Base-by-base conservation (phyloP, 805 yeast genomes). In the Kluyveromyces dobzhanskii region DNA sequence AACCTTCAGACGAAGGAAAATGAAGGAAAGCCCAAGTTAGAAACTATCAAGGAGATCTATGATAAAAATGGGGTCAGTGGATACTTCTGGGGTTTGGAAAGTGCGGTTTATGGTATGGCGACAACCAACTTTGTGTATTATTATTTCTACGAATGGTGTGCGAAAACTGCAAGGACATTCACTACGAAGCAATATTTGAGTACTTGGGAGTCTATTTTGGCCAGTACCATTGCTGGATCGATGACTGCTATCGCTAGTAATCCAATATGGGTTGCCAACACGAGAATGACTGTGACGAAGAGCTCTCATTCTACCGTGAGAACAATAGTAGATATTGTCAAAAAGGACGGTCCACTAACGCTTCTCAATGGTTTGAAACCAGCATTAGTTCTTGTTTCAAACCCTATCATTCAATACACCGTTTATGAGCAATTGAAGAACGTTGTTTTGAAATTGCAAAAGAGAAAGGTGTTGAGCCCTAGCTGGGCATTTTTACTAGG, bases 181-280 rank as follows among this genome's bases (percentile, higher is more conserved):
- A 40, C 47, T 3, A 33, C 18, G 9, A 45, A 43, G 18, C 32
- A 32, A 33, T 77, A 76, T 2, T 57, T 78, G 49, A 63, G 76
- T 19, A 77, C 94, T 1, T 38, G 69, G 4, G 87, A 85, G 61
- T 74, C 85, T 39, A 80, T 86, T 50, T 43, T 71, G 4, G 79
- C 87, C 2, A 94, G 97, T 19, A 80, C 92, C 1, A 69, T 85
- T 53, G 94, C 96, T 2, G 96, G 97, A 0, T 73, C 87, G 8
- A 74, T 86, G 28, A 86, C 96, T 3, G 83, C 87, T 36, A 65
- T 83, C 16, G 70, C 79, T 9, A 79, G 95, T 10, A 87, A 87
- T 59, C 97, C 97, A 17, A 77, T 85, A 49, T 87, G 97, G 97
- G 94, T 87, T 32, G 92, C 94, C 32, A 87, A 87, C 57, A 87